Percentiles rank a stretch among this genome's conserved stretches.
phyloP scores from a whole-genome alignment of 2,329 filamentous ascomycete genomes.

The Sphaerostilbella broomeana region DNA sequence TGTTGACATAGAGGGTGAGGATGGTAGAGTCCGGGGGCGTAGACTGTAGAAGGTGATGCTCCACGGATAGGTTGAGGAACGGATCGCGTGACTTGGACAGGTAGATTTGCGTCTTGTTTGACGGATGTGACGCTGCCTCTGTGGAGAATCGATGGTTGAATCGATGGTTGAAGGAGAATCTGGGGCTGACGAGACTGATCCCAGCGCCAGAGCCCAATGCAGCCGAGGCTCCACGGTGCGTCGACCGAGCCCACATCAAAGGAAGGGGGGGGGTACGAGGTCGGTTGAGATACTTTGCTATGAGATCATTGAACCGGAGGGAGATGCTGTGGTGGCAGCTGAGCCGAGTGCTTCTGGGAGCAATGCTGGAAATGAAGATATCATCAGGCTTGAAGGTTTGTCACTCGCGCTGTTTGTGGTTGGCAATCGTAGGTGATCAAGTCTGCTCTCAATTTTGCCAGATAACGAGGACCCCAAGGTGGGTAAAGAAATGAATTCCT shows the following conservation, averaged over 20 bases:
- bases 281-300: too few relatives aligned
- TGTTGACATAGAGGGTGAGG: slow-evolving; percentile 82
- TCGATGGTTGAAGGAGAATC: neutral
- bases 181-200: neutral
- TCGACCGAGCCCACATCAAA: neutral
- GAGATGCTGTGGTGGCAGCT: too few relatives aligned
- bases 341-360: too few relatives aligned
- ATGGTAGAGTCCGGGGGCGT: slow-evolving; percentile 66
- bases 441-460: too few relatives aligned
- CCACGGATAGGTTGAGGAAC: slow-evolving; percentile 86
- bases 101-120: slow-evolving; percentile 59
- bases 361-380: too few relatives aligned
- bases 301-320: too few relatives aligned
- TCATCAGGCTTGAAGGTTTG: too few relatives aligned
- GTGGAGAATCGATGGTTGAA: slow-evolving; percentile 29
- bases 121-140: slow-evolving; percentile 34
- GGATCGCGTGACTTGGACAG: slow-evolving; percentile 64
- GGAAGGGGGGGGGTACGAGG: neutral
- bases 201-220: neutral
- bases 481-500: too few relatives aligned
- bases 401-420: too few relatives aligned
- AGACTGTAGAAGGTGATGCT: slow-evolving; percentile 79
- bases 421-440: too few relatives aligned
- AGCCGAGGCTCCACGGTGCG: neutral
- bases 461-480: too few relatives aligned